Conservation (phyloP, 2,329 filamentous ascomycete species). For the Cryphonectria radicalis region DNA sequence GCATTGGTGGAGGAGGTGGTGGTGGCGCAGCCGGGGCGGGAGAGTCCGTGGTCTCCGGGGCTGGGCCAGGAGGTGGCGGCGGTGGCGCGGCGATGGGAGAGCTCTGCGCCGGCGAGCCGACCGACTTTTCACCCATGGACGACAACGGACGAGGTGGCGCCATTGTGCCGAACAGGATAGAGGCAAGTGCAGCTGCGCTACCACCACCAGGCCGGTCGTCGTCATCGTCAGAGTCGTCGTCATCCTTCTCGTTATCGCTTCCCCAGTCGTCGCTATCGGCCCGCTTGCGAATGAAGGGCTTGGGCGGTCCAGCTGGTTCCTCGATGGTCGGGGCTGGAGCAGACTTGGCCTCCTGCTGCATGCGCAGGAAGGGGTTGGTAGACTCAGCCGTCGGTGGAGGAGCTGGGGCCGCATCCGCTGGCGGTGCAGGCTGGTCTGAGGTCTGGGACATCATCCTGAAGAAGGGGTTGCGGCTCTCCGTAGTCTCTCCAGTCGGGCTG, state of each 20-base stretch:
- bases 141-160: conserved; percentile 87
- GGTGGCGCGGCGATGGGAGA: conserved; percentile 46
- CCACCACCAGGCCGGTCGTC: conserved; percentile 79
- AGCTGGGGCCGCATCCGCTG: conserved; percentile 46
- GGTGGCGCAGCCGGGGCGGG: conserved; percentile 40
- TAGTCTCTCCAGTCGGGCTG: conserved; percentile 59
- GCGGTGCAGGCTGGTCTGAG: conserved; percentile 45
- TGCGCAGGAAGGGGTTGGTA: conserved; percentile 96
- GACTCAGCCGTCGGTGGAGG: conserved; percentile 57
- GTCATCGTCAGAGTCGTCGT: conserved; percentile 70
- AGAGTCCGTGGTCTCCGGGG: conserved; percentile 31
- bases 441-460: conserved; percentile 82
- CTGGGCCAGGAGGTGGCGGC: conserved; percentile 44
- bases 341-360: conserved; percentile 67
- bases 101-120: conserved; percentile 42
- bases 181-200: conserved; percentile 88
- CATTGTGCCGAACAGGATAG: conserved; percentile 96
- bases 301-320: conserved; percentile 50
- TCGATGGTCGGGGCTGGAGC: conserved; percentile 47
- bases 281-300: conserved; percentile 57
- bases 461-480: conserved; percentile 92
- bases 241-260: conserved; percentile 63
- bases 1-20: conserved; percentile 36
- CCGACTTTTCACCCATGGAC: conserved; percentile 73
- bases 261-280: conserved; percentile 79